Evolutionary conservation across 1,139 yeast species (phyloP).

Genomic region (Yamadazyma atmosphaerica): DNA sequence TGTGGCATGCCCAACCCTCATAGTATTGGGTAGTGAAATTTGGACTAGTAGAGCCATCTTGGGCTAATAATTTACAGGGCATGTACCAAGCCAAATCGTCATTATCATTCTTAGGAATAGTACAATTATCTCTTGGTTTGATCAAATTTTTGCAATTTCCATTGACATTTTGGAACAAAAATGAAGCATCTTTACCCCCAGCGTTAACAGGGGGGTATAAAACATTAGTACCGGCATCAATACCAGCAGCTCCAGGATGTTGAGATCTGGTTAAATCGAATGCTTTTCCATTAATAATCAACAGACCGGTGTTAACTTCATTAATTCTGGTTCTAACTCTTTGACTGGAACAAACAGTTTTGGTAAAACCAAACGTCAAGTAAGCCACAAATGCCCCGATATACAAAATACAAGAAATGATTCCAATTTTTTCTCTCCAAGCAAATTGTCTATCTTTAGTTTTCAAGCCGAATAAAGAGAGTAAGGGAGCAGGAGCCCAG

Average conservation of each 20-base stretch:
- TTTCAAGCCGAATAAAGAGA: constrained; percentile 73
- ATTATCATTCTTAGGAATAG: constrained; percentile 66
- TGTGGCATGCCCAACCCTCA: constrained; percentile 91
- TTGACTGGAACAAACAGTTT: constrained; percentile 69
- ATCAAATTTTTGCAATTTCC: constrained; percentile 87
- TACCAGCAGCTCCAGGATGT: constrained; percentile 84
- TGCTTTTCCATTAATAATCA: constrained; percentile 81
- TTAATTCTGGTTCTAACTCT: constrained; percentile 55
- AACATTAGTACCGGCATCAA: constrained; percentile 63
- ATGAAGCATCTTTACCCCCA: constrained; percentile 87
- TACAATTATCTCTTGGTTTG: constrained; percentile 65
- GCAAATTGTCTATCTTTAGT: constrained; percentile 86
- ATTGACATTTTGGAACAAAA: constrained; percentile 91
- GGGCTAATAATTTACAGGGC: constrained; percentile 77
- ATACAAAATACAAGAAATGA: constrained; percentile 70
- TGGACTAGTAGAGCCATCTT: constrained; percentile 69
- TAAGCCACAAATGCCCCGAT: constrained; percentile 81
- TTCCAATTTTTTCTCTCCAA: constrained; percentile 94
- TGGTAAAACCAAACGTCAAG: constrained; percentile 89
- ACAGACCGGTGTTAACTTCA: constrained; percentile 57
- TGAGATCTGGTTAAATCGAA: constrained; percentile 68
- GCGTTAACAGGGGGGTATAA: constrained; percentile 85
- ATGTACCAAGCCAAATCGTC: constrained; percentile 89
- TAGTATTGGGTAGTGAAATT: constrained; percentile 64
- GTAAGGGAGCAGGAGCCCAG: constrained; percentile 85